These are phyloP conservation scores for Orobanche coerulescens DNA, from an alignment of 257 asterid genomes.

Conservation along the genomic window DNA sequence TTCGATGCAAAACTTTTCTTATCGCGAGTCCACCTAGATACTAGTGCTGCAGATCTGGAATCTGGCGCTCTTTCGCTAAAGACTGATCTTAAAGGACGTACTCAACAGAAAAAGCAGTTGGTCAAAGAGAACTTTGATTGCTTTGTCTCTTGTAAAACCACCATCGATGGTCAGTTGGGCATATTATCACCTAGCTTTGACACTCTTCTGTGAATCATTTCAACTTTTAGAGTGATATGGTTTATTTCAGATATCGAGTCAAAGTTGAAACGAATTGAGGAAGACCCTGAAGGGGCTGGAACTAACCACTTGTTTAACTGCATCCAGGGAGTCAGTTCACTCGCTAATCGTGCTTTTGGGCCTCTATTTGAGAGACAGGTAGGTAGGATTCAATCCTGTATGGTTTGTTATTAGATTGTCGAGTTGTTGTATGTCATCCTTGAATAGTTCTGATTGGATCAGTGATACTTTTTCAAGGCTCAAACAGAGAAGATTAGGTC, in stretches of 20 bases:
- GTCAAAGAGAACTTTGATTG: constrained; percentile 99
- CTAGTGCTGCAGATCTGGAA: constrained; percentile 81
- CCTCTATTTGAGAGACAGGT: constrained; percentile 99
- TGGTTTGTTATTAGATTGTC: constrained; percentile 12
- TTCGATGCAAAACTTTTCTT: constrained; percentile 79
- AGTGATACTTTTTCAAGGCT: constrained; percentile 41
- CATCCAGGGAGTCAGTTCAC: constrained; percentile 77
- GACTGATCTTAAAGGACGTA: constrained; percentile 83
- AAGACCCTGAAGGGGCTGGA: constrained; percentile 98
- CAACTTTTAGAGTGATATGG: constrained; percentile 18
- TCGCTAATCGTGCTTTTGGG: constrained; percentile 88
- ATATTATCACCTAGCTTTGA: neutral
- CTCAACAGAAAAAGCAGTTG: constrained; percentile 93
- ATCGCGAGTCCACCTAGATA: constrained; percentile 87
- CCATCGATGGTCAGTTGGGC: constrained; percentile 81
- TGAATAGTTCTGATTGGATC: constrained; percentile 23
- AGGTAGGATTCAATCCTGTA: constrained; percentile 28
- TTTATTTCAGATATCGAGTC: constrained; percentile 76
- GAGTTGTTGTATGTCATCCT: constrained; percentile 14
- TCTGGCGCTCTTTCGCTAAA: constrained; percentile 80
- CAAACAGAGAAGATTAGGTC: constrained; percentile 98
- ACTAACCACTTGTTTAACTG: constrained; percentile 66
- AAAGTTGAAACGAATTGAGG: constrained; percentile 90
- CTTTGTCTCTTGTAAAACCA: constrained; percentile 96
- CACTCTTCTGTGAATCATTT: neutral